Evolutionary conservation across 371 early-diverging fungal genomes (phyloP).

Genomic region (Apophysomyces variabilis): DNA sequence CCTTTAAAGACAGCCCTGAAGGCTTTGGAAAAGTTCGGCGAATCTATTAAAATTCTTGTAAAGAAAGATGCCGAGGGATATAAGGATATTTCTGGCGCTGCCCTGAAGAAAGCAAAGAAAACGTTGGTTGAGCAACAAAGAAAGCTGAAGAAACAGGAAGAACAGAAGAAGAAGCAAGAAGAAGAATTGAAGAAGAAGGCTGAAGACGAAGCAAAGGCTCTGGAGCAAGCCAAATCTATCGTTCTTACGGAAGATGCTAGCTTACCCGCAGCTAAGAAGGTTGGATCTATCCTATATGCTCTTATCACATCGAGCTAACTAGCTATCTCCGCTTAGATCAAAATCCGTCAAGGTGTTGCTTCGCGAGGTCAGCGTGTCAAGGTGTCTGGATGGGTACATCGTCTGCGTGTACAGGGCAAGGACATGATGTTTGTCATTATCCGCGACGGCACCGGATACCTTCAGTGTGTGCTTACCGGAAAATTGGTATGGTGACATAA

Average conservation of each 20-base stretch:
- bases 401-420: slow-evolving; percentile 94
- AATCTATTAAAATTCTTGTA: slow-evolving; percentile 60
- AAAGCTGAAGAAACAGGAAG: slow-evolving; percentile 75
- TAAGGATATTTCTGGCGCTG: slow-evolving; percentile 83
- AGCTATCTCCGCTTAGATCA: slow-evolving; percentile 65
- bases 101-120: slow-evolving; percentile 92
- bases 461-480: slow-evolving; percentile 94
- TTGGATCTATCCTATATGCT: slow-evolving; percentile 20
- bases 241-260: slow-evolving; percentile 76
- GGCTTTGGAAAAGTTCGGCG: slow-evolving; percentile 65
- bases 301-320: not conserved
- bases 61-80: slow-evolving; percentile 77
- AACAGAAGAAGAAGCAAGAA: slow-evolving; percentile 69
- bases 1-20: slow-evolving; percentile 75
- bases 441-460: slow-evolving; percentile 93
- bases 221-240: slow-evolving; percentile 88
- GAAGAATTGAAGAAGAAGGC: slow-evolving; percentile 69
- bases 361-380: slow-evolving; percentile 84
- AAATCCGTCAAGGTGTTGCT: slow-evolving; percentile 70
- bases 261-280: slow-evolving; percentile 79
- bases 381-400: slow-evolving; percentile 97
- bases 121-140: slow-evolving; percentile 70
- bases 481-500: slow-evolving; percentile 62
- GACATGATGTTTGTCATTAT: slow-evolving; percentile 95
- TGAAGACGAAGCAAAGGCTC: slow-evolving; percentile 74